Base-by-base conservation (phyloP, 345 rosid species). In the Melaleuca quinquenervia region DNA sequence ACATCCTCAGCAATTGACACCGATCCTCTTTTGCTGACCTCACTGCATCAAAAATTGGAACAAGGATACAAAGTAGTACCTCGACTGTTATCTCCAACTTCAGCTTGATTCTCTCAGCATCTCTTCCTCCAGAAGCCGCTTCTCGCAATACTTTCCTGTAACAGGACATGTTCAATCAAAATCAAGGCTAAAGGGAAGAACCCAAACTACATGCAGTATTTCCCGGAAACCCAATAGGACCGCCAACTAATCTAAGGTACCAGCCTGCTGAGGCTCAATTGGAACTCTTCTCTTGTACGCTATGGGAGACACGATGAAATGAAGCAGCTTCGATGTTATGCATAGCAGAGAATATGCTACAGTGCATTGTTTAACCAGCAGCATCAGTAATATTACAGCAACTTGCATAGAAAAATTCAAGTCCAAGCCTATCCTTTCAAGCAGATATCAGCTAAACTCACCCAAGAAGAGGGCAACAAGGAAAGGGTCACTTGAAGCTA, bases 1-100 rank as follows among this genome's bases (percentile, higher is more conserved):
- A 0, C 70, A 58, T 58, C 36, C 70, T 58, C 70, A 58, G 70
- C 70, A n/a, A 58, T 0, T n/a, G 32, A 6, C 5, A 58, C 70
- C 70, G n/a, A 13, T 1, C 36, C 36, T 58, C 32, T n/a, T 58
- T 58, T 58, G 70, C 70, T 58, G n/a, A 58, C 70, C 70, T 58
- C 36, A 58, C n/a, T 32, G 0, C n/a, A n/a, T 70, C 78, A 36
- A 64, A 70, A 13, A 70, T 70, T 21, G 32, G 45, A 7, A 70
- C 18, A 70, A 36, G 48, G 48, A 70, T 32, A 70, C 78, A 70
- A 70, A 26, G 56, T 52, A 3, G 58, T 92, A 95, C 99, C 98
- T 97, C 95, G 52, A 96, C 98, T 93, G 89, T 91, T 27, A 97
- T 93, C 92, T 97, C 96, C 87, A 97, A 87, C 91, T 95, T 96